Base-by-base conservation (phyloP, 2,329 filamentous ascomycete species). In the Aspergillus pseudoglaucus region DNA sequence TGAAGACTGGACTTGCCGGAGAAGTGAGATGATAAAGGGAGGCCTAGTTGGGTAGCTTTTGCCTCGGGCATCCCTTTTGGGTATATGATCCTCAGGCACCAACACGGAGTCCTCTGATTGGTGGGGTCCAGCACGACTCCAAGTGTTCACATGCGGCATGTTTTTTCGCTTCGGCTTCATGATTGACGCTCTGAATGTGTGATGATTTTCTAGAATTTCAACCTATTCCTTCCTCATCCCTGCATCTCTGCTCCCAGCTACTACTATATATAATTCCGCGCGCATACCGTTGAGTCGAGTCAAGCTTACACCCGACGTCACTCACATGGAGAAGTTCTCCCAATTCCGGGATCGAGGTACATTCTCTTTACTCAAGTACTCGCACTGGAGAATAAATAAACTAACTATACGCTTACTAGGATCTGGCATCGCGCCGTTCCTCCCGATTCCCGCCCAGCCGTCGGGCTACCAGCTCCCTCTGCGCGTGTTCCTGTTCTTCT, bases 371-470 rank as follows among this genome's bases (percentile, higher is more conserved):
- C 25, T 30, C 4, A 10, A 30, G 12, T 4, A 30, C 25, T 30
- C 10, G 1, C 25, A 12, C 25, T 10, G 25, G 25, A 30, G 25
- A 30, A 30, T 30, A 30, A 30, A 30, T 30, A 30, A 12, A 30
- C 25, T 30, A 30, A 30, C 9, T 33, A 14, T 25, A 22, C 23
- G 17, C 23, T 6, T 51, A 47, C 42, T 49, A 97, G 91, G 90
- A 56, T 95, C 93, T 57, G 91, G 93, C 61, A 94, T 98, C 66
- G 88, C 93, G 55, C 93, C 93, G 49, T 98, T 98, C 74, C 84
- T 97, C 53, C 90, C 93, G 14, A 80, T 90, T 47, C 78, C 83
- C 15, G 80, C 85, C 6, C 80, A 83, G 42, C 73, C 82, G 20
- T 79, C 84, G 9, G 70, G 79, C 49, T 65, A 87, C 51, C 81